Percentiles rank a stretch among this genome's conserved stretches.
phyloP scores from a whole-genome alignment of 805 yeast species.

The Wickerhamomyces silvicola region DNA sequence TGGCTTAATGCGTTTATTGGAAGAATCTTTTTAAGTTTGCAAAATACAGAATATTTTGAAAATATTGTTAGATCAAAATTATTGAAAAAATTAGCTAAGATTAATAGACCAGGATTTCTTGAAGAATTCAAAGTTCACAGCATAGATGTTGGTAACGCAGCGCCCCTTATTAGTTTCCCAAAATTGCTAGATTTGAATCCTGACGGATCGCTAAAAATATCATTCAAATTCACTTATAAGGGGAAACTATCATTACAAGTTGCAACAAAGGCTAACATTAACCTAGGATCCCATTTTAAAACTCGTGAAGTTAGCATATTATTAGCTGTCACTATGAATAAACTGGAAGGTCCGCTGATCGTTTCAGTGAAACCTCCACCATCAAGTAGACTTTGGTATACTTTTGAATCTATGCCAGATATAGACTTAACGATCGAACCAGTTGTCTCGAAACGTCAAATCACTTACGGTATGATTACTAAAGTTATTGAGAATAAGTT shows the following conservation, averaged over 20 bases:
- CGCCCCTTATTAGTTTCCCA: slow-evolving; percentile 77
- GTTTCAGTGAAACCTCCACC: slow-evolving; percentile 83
- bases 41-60: slow-evolving; percentile 63
- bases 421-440: slow-evolving; percentile 80
- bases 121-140: slow-evolving; percentile 74
- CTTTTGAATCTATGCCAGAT: slow-evolving; percentile 73
- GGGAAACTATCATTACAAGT: slow-evolving; percentile 76
- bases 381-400: slow-evolving; percentile 84
- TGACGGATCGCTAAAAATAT: slow-evolving; percentile 66
- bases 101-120: slow-evolving; percentile 81
- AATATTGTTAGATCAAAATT: slow-evolving; percentile 51
- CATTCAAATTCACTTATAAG: slow-evolving; percentile 55
- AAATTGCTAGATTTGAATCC: slow-evolving; percentile 62
- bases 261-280: slow-evolving; percentile 72
- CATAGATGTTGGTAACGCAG: slow-evolving; percentile 69
- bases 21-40: slow-evolving; percentile 69
- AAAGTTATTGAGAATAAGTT: slow-evolving; percentile 73
- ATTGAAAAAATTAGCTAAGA: slow-evolving; percentile 65
- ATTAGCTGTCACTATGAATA: slow-evolving; percentile 60
- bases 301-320: slow-evolving; percentile 68
- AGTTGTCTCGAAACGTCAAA: slow-evolving; percentile 76
- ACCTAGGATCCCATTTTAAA: slow-evolving; percentile 69
- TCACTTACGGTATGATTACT: slow-evolving; percentile 73
- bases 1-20: slow-evolving; percentile 92
- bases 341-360: slow-evolving; percentile 67